Conservation (phyloP, 495 filamentous ascomycete genomes). For the Aspergillus avenaceus region DNA sequence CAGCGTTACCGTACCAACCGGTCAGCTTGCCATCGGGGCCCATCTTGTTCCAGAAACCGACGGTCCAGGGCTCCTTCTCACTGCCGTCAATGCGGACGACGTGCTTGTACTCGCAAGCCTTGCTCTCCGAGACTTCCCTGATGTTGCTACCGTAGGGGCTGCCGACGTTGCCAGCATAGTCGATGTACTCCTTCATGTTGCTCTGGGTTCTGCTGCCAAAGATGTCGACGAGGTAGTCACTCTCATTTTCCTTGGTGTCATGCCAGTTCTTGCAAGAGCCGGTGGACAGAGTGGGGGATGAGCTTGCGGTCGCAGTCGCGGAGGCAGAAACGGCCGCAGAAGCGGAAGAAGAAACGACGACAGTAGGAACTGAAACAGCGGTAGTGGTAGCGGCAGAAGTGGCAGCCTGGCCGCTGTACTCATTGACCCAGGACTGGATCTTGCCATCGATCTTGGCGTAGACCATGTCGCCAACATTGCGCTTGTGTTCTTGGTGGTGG, state of each 20-base stretch:
- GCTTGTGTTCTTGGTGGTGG: constrained; percentile 32
- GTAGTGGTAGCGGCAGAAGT: not conserved
- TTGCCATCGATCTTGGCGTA: constrained; percentile 60
- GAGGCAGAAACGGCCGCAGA: constrained; percentile 16
- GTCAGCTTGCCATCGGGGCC: constrained; percentile 32
- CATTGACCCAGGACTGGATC: constrained; percentile 60
- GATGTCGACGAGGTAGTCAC: constrained; percentile 21
- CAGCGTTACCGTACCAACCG: constrained; percentile 39
- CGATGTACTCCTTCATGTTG: constrained; percentile 16
- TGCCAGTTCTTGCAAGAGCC: constrained; percentile 25
- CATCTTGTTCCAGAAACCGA: constrained; percentile 52
- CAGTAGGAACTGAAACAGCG: too few species aligned
- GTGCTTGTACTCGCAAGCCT: constrained; percentile 40
- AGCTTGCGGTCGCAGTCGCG: constrained; percentile 12
- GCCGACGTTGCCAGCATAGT: constrained; percentile 44
- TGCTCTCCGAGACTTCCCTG: constrained; percentile 32
- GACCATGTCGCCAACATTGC: constrained; percentile 45
- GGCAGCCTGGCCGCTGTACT: constrained; percentile 43
- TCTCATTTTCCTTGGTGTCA: constrained; percentile 16
- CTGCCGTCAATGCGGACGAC: constrained; percentile 44
- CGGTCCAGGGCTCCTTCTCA: constrained; percentile 31
- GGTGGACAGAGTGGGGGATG: constrained; percentile 16
- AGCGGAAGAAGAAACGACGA: constrained; percentile 9
- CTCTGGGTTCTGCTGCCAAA: constrained; percentile 25
- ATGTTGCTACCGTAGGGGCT: constrained; percentile 53